These are phyloP conservation scores for Pseudohyphozyma bogoriensis DNA, from an alignment of 768 basidiomycete genomes.

Conservation along the genomic window DNA sequence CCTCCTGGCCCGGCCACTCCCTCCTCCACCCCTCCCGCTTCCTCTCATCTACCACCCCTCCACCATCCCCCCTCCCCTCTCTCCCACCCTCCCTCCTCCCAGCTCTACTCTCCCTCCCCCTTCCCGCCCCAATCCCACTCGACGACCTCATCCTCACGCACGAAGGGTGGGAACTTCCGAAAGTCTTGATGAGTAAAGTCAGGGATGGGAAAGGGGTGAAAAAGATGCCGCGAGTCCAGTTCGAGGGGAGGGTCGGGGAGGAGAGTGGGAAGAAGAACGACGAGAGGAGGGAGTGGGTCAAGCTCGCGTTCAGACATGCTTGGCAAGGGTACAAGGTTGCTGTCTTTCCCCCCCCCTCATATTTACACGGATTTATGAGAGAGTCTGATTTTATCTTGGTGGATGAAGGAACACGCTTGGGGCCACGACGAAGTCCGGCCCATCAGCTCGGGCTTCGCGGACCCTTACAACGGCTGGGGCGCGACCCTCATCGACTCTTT, in stretches of 20 bases:
- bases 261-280: background rate
- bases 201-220: slow-evolving; percentile 3
- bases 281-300: slow-evolving; percentile 3
- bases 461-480: slow-evolving; percentile 35
- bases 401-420: slow-evolving; percentile 11
- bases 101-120: too few relatives aligned
- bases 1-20: too few relatives aligned
- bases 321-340: slow-evolving; percentile 30
- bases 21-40: too few relatives aligned
- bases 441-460: background rate
- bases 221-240: background rate
- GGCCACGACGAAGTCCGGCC: slow-evolving; percentile 29
- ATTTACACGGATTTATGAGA: background rate
- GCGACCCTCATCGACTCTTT: slow-evolving; percentile 33
- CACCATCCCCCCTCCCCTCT: too few relatives aligned
- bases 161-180: background rate
- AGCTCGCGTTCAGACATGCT: slow-evolving; percentile 20
- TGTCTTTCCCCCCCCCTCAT: background rate
- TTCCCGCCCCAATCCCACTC: too few relatives aligned
- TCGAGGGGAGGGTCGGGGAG: slow-evolving; percentile 2
- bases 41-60: too few relatives aligned
- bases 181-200: background rate
- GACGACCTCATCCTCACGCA: background rate
- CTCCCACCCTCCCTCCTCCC: too few relatives aligned
- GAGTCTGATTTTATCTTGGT: background rate